Base-by-base conservation (phyloP, 495 filamentous ascomycete genomes). In the Cercophora newfieldiana region DNA sequence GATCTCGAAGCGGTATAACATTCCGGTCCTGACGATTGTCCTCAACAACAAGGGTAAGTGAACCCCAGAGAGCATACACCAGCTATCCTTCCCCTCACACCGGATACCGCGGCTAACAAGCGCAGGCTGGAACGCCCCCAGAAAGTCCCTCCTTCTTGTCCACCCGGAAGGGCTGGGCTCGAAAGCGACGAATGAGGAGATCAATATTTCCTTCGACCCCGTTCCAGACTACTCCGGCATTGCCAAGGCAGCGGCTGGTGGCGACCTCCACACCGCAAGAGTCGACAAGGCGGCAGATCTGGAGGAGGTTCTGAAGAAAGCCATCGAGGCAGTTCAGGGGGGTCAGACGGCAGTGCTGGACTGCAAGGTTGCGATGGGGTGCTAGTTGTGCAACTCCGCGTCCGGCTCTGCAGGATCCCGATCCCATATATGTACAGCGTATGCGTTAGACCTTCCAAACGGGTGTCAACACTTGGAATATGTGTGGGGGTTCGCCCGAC, bases 151-250 rank as follows among this genome's bases (percentile, higher is more conserved):
- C 70, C 81, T 91, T 10, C 85, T 96, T 3, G 92, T 96, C 8
- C 92, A 96, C 66, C 92, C 93, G 0, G 80, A 91, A n/a, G 93
- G 93, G 0, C 81, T 90, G 49, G 90, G 90, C 0, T 88, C 90
- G 7, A 89, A 86, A 65, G 91, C 88, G 21, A 90, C 85, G 10
- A 94, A 95, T 70, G 88, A 91, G 66, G 94, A 96, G 65, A 82
- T 98, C 65, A 96, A 97, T 69, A 96, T 98, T 74, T 89, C 87
- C 1, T 95, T 98, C 73, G 87, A 85, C 14, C 94, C 94, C 0
- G 86, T 86, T 0, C 94, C 94, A 0, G 94, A 98, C 71, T 98
- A 94, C 74, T 81, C 91, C 0, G 94, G 94, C 12, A 97, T 98
- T 64, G 94, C 94, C 0, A 91, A 91, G 80, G 94, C 93, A 6